Evolutionary conservation across 345 rosid species (phyloP).

Genomic region (Nephelium lappaceum): DNA sequence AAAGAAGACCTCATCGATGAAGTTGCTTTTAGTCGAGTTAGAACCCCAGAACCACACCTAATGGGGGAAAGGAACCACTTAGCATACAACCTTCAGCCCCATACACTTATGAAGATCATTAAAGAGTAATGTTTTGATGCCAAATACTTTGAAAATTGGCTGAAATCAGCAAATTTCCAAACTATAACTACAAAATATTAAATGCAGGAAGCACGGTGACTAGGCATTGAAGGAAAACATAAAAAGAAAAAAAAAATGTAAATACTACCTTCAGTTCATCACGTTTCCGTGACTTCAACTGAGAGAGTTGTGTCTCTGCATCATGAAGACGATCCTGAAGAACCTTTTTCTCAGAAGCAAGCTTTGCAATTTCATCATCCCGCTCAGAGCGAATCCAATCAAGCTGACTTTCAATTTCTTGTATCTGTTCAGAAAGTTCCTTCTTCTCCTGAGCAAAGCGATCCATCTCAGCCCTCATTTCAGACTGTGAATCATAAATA

Average conservation of each 20-base stretch:
- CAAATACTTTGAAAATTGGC: not conserved
- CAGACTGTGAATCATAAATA: constrained; percentile 62
- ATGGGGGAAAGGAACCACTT: too few relatives aligned
- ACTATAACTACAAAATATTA: not conserved
- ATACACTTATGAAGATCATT: too few relatives aligned
- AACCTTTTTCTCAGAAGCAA: constrained; percentile 72
- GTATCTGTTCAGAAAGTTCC: constrained; percentile 80
- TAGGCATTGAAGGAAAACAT: too few relatives aligned
- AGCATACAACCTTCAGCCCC: too few relatives aligned
- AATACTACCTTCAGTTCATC: constrained; percentile 89
- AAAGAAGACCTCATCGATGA: not conserved
- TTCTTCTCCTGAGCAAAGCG: constrained; percentile 84
- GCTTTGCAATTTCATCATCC: constrained; percentile 78
- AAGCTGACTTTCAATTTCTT: constrained; percentile 89
- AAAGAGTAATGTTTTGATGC: not conserved
- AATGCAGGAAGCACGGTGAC: not conserved
- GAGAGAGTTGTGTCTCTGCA: constrained; percentile 82
- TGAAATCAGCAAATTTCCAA: too few relatives aligned
- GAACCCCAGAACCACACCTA: too few relatives aligned
- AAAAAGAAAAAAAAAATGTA: not conserved
- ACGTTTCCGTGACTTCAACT: constrained; percentile 85
- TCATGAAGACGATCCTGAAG: constrained; percentile 96
- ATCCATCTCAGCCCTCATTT: constrained; percentile 87
- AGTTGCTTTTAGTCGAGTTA: too few relatives aligned
- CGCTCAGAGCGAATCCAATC: constrained; percentile 97